Base-by-base conservation (phyloP, 2,329 filamentous ascomycete species). In the Fusarium miscanthi region DNA sequence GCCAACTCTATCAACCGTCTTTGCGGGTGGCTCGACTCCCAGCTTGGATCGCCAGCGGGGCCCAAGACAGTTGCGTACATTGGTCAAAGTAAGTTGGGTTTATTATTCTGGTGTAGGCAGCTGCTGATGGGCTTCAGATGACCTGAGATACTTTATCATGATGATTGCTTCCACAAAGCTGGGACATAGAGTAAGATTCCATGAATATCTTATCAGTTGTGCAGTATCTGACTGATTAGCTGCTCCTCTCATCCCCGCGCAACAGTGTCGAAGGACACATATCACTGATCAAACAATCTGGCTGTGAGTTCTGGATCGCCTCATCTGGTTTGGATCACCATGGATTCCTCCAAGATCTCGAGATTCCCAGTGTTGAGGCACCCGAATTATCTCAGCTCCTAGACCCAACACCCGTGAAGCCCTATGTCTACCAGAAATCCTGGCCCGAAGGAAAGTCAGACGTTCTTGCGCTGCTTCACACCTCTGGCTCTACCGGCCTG, bases 81-180 rank as follows among this genome's bases (percentile, higher is more conserved):
- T 42, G 51, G 51, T 4, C 51, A 54, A 12, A 54, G 51, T 54
- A 19, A 23, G 51, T 31, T 41, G 21, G 2, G 7, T 14, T 30
- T 30, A 10, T 8, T 6, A 5, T 17, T 3, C 8, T 31, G 9
- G 4, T 6, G 11, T 1, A 4, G 3, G 11, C 21, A 41, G 25
- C 11, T 10, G 1, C 35, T 54, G 11, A 54, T n/a, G 2, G 13
- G 5, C 10, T 13, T 23, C 12, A 54, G 51, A 54, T 30, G 51
- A 54, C 25, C 35, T 54, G 35, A 41, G 51, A 54, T 54, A 54
- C 7, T 54, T 54, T 13, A n/a, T 54, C 10, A 41, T 54, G 21
- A 54, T 54, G 51, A 54, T 42, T 30, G 51, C 51, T 13, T 40
- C 35, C 3, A 54, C 37, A 7, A 54, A 54, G 8, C 21, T 30